These are phyloP conservation scores for Yamadazyma endophytica DNA, from an alignment of 805 yeast genomes.

Conservation along the genomic window DNA sequence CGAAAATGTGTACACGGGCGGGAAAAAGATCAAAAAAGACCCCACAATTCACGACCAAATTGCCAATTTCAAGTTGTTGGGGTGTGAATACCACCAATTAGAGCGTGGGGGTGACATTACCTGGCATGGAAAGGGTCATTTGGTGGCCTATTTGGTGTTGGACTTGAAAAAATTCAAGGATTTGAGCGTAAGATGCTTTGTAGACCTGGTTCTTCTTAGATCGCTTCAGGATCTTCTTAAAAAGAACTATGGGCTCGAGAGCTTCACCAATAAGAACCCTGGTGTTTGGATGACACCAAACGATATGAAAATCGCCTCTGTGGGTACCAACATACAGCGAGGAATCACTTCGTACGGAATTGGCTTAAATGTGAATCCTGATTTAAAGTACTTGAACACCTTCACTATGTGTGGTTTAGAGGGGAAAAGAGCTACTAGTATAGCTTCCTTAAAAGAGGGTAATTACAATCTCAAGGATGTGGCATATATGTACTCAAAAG, in stretches of 20 bases:
- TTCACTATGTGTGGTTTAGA: slow-evolving; percentile 86
- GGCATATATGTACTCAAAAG: slow-evolving; percentile 31
- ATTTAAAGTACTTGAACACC: slow-evolving; percentile 63
- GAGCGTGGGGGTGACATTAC: slow-evolving; percentile 95
- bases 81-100: slow-evolving; percentile 70
- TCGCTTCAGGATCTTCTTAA: slow-evolving; percentile 48
- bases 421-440: slow-evolving; percentile 40
- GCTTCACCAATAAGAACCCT: slow-evolving; percentile 61
- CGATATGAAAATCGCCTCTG: slow-evolving; percentile 70
- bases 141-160: slow-evolving; percentile 74
- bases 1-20: slow-evolving; percentile 85
- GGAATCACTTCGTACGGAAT: slow-evolving; percentile 88
- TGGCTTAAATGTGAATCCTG: slow-evolving; percentile 74
- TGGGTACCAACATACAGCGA: slow-evolving; percentile 84
- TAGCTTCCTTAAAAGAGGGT: slow-evolving; percentile 14
- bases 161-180: slow-evolving; percentile 57
- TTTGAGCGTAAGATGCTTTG: slow-evolving; percentile 61
- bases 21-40: slow-evolving; percentile 68
- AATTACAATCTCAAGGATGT: slow-evolving; percentile 18
- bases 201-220: slow-evolving; percentile 54
- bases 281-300: slow-evolving; percentile 77
- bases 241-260: slow-evolving; percentile 36
- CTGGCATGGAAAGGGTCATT: slow-evolving; percentile 94
- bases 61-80: slow-evolving; percentile 23
- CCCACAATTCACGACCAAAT: slow-evolving; percentile 30